Percentiles rank a stretch among this genome's conserved stretches.
These are phyloP conservation scores for Mycena leptocephala DNA, from an alignment of 768 basidiomycete species.

Conservation along the genomic window DNA sequence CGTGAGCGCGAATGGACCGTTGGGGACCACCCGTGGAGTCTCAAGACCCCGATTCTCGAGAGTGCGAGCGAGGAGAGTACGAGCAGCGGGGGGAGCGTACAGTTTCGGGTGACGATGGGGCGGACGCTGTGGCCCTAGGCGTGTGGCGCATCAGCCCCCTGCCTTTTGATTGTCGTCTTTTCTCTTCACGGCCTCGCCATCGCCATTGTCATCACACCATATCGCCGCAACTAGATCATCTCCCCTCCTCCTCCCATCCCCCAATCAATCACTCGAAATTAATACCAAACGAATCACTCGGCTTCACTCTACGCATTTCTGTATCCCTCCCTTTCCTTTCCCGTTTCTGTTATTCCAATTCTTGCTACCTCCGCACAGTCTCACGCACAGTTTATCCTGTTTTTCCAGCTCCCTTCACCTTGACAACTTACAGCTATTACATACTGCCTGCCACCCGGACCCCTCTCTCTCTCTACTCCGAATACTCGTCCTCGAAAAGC, in stretches of 20 bases:
- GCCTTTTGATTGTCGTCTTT: conserved; percentile 16
- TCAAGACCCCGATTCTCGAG: conserved; percentile 23
- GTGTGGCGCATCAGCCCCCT: background rate
- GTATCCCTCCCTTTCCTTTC: background rate
- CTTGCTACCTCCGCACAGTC: no score
- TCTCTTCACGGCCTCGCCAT: conserved; percentile 12
- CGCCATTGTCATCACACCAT: background rate
- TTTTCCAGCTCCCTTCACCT: conserved; percentile 31
- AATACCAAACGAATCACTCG: background rate
- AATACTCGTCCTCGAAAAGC: no score
- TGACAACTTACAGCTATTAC: background rate
- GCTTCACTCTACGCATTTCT: background rate
- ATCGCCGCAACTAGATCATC: background rate
- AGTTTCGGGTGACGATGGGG: conserved; percentile 33
- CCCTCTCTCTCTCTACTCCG: no score
- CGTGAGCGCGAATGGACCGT: conserved; percentile 48
- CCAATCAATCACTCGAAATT: conserved; percentile 17
- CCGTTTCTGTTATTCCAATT: background rate
- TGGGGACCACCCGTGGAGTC: conserved; percentile 41
- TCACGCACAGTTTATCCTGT: conserved; percentile 31
- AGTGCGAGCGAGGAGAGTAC: conserved; percentile 28
- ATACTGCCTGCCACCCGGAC: no score
- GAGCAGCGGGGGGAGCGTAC: conserved; percentile 35
- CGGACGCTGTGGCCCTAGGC: conserved; percentile 21
- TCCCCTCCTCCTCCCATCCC: conserved; percentile 8